Base-by-base conservation (phyloP, 2,329 filamentous ascomycete species). In the Biscogniauxia marginata region DNA sequence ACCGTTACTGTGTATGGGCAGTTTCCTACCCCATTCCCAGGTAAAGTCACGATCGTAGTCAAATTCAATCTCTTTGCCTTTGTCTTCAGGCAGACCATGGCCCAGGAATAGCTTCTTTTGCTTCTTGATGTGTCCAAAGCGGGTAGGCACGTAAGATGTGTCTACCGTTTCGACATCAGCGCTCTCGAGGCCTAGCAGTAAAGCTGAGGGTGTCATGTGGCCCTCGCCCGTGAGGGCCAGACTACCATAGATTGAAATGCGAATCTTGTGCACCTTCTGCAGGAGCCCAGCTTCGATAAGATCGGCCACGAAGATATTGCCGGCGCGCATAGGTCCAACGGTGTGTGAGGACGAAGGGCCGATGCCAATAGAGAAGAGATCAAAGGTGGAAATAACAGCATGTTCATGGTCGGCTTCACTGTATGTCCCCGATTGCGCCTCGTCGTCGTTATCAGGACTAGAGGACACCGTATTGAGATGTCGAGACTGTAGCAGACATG, bases 341-440 rank as follows among this genome's bases (percentile, higher is more conserved):
- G 78, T 80, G 65, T 80, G 78, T 9, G 78, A 80, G 1, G 78
- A 80, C 0, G 78, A 80, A 9, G 78, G 78, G 0, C 78, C 78
- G 60, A 80, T 80, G 61, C 78, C 78, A 52, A 80, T 79, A 25
- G 77, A 80, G 66, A 80, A 80, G 30, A 80, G 71, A 63, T 80
- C 78, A 59, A 80, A 80, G 0, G 78, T 77, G 2, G 78, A 80
- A 55, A 80, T 80, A 63, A 80, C 78, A 56, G 78, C 78, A 61
- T 80, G 78, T 61, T 80, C 78, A 48, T 78, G 75, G 49, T 79
- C 77, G 1, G 77, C 72, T 60, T 80, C 78, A 58, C 74, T 79
- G 65, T 80, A 80, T 9, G 72, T 75, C 52, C 76, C 75, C 2
- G 71, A 63, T 3, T 73, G 63, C 3, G 67, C 63, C 1, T 75